Evolutionary conservation across 192 early-diverging fungal genomes (phyloP), one percentile per base, ranked within the genome.

Genomic region (Umbelopsis ramanniana): DNA sequence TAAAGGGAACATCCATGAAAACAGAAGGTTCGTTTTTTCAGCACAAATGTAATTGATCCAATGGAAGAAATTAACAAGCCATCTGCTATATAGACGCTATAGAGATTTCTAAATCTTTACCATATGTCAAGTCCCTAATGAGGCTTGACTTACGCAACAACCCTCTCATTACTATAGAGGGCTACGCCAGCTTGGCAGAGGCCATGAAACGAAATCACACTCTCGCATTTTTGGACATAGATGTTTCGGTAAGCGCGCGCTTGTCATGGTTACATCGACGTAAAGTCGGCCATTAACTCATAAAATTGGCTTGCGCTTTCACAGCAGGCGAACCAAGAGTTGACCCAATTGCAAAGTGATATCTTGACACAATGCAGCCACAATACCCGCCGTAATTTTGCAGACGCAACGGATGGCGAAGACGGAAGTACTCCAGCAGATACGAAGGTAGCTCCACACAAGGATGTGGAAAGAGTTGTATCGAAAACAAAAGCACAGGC

Each of bases 401-500:
- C 57, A 19, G 24, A 63, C 37, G 5, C 57, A 63, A 37, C 15
- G 29, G 33, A 35, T 29, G 33, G 14, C 19, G 33, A 14, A 37
- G 33, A 17, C 57, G 33, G 26, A 17, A 3, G 3, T 9, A 5
- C 8, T 37, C 0, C 14, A 11, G 33, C 33, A 37, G 24, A 19
- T 17, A 35, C 35, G 14, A 63, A 63, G 26, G 33, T 17, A 3
- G 29, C 15, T 15, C 33, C 15, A 19, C 33, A 37, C 19, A 17
- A 26, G 5, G 26, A 5, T 14, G 26, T 63, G 14, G 33, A 37
- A 4, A 17, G 57, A 10, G 33, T 33, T 35, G 33, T 63, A 14
- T 37, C 57, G 14, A 63, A 63, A 35, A 74, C 77, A 14, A 71
- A 60, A 22, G 33, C 71, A 22, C 74, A 70, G 38, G 48, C 76